These are phyloP conservation scores for Solanum lycopersicoides DNA, from an alignment of 257 asterid genomes.

Conservation along the genomic window DNA sequence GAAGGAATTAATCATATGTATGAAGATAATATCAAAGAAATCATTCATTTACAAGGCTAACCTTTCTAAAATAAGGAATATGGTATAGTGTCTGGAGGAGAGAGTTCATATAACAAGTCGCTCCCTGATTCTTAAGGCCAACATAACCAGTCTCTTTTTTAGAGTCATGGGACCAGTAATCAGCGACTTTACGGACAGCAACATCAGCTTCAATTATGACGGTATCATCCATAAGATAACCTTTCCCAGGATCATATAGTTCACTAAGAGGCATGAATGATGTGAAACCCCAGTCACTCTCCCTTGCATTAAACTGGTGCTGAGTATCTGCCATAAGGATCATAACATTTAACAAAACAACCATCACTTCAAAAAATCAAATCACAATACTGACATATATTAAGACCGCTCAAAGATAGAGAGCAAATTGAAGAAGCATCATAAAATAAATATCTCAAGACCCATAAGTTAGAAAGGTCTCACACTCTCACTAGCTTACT, in stretches of 20 bases:
- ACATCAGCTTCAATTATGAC: conserved; percentile 59
- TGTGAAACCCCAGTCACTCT: conserved; percentile 73
- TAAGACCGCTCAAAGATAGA: background rate
- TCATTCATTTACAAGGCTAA: background rate
- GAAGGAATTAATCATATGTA: background rate
- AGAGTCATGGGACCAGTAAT: conserved; percentile 63
- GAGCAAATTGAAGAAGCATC: background rate
- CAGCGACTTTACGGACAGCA: conserved; percentile 50
- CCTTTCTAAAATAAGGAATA: conserved; percentile 14
- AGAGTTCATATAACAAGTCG: conserved; percentile 12
- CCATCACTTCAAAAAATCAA: background rate
- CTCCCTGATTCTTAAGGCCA: conserved; percentile 12
- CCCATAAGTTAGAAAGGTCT: background rate
- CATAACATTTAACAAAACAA: background rate
- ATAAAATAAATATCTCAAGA: background rate
- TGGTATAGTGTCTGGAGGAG: conserved; percentile 10
- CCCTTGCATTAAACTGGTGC: conserved; percentile 59
- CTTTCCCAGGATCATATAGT: conserved; percentile 55
- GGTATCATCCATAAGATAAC: conserved; percentile 47
- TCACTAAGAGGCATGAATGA: conserved; percentile 65
- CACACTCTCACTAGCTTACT: background rate
- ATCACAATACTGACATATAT: background rate
- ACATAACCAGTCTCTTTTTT: conserved; percentile 54
- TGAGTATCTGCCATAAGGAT: conserved; percentile 38
- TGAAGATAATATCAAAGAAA: background rate